Evolutionary conservation across 78 protist species (phyloP).

Genomic region (Acrasis kona): DNA sequence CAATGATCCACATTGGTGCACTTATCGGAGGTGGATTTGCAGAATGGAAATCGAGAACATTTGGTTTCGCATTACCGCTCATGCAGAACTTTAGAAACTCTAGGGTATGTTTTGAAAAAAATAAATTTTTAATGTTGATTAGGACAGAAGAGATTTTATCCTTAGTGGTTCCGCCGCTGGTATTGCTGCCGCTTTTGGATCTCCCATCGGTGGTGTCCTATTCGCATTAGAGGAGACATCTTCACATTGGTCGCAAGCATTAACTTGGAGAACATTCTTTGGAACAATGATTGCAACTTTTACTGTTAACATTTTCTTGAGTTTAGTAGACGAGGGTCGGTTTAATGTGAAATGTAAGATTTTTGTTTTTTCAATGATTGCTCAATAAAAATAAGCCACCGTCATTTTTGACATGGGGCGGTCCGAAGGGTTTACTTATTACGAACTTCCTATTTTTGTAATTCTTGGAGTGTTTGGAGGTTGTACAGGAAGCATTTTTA

Average conservation of each 20-base stretch:
- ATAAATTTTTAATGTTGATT: not conserved
- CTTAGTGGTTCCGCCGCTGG: conserved; percentile 57
- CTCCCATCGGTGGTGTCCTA: conserved; percentile 59
- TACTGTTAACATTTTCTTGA: conserved; percentile 37
- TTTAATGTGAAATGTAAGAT: not conserved
- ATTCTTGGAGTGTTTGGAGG: conserved; percentile 41
- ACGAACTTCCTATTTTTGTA: conserved; percentile 30
- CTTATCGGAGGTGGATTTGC: conserved; percentile 27
- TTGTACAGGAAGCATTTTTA: conserved; percentile 12
- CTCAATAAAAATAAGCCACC: not conserved
- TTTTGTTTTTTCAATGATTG: not conserved
- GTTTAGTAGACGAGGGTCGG: not conserved
- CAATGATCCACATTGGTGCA: conserved; percentile 80
- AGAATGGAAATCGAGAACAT: not conserved
- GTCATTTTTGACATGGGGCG: conserved; percentile 7
- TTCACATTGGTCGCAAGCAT: conserved; percentile 44
- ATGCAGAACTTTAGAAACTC: not conserved
- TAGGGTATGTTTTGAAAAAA: not conserved
- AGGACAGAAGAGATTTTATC: conserved; percentile 28
- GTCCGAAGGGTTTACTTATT: not conserved
- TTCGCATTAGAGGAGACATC: conserved; percentile 58
- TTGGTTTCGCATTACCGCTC: not conserved
- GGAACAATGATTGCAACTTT: conserved; percentile 56
- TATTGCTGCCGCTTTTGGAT: conserved; percentile 43
- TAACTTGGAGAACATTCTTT: conserved; percentile 84